Evolutionary conservation across 2,329 filamentous ascomycete species (phyloP), one percentile per base, ranked within the genome.

Genomic region (Pseudocercospora fuligena): DNA sequence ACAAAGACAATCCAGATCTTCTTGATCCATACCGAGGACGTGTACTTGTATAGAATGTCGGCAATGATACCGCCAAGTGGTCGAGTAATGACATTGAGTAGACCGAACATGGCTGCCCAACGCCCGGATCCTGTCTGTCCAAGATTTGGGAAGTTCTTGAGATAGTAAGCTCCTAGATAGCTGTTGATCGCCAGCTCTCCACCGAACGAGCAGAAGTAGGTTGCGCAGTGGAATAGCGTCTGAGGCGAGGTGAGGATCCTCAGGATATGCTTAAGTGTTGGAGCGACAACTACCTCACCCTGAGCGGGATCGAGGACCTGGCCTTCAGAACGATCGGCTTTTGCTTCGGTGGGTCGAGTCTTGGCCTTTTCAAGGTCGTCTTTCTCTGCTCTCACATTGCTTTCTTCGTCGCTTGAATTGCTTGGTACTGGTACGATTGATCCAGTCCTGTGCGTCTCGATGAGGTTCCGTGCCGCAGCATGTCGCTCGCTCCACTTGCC

Each of bases 401-500:
- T 79, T 43, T 78, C 69, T 43, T 87, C 84, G 33, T 65, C 63
- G 43, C 59, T 11, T 74, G 73, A 53, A n/a, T 27, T 49, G 82
- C 72, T 8, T 81, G 79, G 73, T 85, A 83, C 14, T 6, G 61
- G 33, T 16, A 66, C 51, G 43, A 66, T 31, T 14, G 49, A 53
- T 23, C 49, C 49, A 25, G n/a, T 21, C 12, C 19, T 16, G 12
- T 53, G 49, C 40, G 33, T 31, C 51, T 79, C 78, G 59, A 79
- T 81, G 59, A 85, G 81, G 76, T 83, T 85, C 70, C 86, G 82
- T 62, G 86, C 81, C 1, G 86, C 83, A 68, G 84, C 85, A 40
- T 87, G 80, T 36, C 92, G 88, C 43, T 94, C 90, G 6, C 87
- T 86, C 93, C 93, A 97, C 58, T 72, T 89, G 29, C 93, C 93